Evolutionary conservation across 306 rosid species (phyloP).

Genomic region (Vigna trinervia): DNA sequence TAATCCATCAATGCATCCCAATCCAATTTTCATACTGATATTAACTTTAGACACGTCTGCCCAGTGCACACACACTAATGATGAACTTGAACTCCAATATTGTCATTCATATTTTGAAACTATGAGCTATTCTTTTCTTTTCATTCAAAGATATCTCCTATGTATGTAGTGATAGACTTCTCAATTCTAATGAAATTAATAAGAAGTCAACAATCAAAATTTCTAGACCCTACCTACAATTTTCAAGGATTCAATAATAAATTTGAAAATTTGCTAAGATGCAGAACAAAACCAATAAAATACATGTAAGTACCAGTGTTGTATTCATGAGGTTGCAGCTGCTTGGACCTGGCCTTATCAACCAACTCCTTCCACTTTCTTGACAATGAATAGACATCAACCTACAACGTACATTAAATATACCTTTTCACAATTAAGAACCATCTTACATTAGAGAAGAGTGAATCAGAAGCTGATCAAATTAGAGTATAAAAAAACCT

Average conservation of each 20-base stretch:
- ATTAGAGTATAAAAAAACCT: slow-evolving; percentile 56
- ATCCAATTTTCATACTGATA: too few species aligned
- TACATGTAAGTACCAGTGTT: slow-evolving; percentile 63
- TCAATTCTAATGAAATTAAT: not conserved
- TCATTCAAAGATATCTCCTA: slow-evolving; percentile 9
- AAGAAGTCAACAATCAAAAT: slow-evolving; percentile 4
- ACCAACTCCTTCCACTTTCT: slow-evolving; percentile 98
- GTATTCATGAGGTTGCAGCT: slow-evolving; percentile 92
- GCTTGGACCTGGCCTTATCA: slow-evolving; percentile 96
- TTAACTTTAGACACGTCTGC: too few species aligned
- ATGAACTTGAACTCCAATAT: not conserved
- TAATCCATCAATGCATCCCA: too few species aligned
- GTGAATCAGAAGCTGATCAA: slow-evolving; percentile 10
- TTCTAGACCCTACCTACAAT: not conserved
- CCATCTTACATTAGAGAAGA: slow-evolving; percentile 23
- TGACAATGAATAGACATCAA: slow-evolving; percentile 87
- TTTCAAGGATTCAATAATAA: slow-evolving; percentile 12
- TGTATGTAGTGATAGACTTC: slow-evolving; percentile 3
- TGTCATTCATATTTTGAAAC: slow-evolving; percentile 3
- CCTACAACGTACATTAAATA: slow-evolving; percentile 52
- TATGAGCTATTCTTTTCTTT: not conserved
- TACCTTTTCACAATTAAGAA: slow-evolving; percentile 22
- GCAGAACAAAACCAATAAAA: not conserved
- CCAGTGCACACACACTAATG: not conserved
- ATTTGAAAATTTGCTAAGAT: not conserved